phyloP scores from a whole-genome alignment of 2,329 filamentous ascomycete genomes.

The Torrubiella hemipterigena region DNA sequence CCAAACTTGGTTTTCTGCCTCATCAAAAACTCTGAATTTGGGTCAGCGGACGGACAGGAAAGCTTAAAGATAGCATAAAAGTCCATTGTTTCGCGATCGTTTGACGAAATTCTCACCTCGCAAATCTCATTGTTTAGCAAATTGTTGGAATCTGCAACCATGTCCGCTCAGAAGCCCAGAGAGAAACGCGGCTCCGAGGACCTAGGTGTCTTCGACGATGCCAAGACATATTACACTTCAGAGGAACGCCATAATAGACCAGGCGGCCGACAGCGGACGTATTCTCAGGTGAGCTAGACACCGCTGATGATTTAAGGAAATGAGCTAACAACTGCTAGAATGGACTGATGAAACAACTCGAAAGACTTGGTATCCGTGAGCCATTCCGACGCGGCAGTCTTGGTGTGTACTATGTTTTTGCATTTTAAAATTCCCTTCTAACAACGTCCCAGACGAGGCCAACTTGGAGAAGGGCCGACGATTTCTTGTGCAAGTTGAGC shows the following conservation, averaged over 20 bases:
- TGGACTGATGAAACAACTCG: constrained; percentile 39
- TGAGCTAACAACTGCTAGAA: too few species aligned
- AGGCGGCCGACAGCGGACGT: constrained; percentile 41
- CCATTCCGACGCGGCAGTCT: constrained; percentile 48
- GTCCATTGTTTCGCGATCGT: too few species aligned
- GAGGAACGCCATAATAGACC: constrained; percentile 41
- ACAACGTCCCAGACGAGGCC: constrained; percentile 52
- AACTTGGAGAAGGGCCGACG: constrained; percentile 54
- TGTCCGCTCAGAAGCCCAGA: background rate
- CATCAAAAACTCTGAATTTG: too few species aligned
- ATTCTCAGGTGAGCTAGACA: constrained; percentile 34
- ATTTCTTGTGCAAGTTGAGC: constrained; percentile 78
- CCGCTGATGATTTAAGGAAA: constrained; percentile 14
- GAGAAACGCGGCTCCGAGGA: constrained; percentile 27
- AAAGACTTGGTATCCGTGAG: constrained; percentile 37
- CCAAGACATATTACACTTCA: constrained; percentile 45
- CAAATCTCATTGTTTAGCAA: too few species aligned
- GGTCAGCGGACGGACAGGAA: too few species aligned
- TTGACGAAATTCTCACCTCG: too few species aligned
- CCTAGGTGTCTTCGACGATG: constrained; percentile 42
- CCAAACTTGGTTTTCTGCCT: too few species aligned
- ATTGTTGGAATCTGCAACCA: too few species aligned
- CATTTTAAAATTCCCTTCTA: constrained; percentile 2
- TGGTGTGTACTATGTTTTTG: constrained; percentile 24
- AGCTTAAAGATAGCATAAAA: too few species aligned